A percentile compares a stretch with the other conserved stretches of the same genome.
Evolutionary conservation across 129 eudicot genomes (phyloP).

Genomic region (Lactuca saligna): DNA sequence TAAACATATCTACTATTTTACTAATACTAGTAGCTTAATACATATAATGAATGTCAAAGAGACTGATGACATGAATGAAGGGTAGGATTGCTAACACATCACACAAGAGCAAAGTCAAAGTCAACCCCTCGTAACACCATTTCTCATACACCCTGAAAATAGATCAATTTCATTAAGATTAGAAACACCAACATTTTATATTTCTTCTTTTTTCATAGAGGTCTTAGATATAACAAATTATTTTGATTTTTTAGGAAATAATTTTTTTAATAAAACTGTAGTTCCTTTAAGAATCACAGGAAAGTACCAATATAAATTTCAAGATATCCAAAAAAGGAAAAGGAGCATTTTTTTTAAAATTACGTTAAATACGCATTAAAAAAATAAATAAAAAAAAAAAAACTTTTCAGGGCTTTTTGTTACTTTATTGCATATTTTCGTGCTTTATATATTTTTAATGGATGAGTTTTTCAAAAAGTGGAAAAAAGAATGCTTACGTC

Average conservation of each 20-base stretch:
- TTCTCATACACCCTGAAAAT: conserved; percentile 12
- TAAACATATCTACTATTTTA: conserved; percentile 15
- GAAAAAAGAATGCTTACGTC: conserved; percentile 37
- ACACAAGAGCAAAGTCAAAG: conserved; percentile 18
- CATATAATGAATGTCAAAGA: conserved; percentile 21
- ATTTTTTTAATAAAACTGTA: too few relatives aligned
- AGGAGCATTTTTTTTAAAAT: too few relatives aligned
- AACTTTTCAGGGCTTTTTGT: too few relatives aligned
- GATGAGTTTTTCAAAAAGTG: conserved; percentile 1
- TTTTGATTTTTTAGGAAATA: too few relatives aligned
- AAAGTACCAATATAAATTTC: too few relatives aligned
- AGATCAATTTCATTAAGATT: background rate
- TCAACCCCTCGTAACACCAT: conserved; percentile 4
- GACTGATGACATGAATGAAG: conserved; percentile 32
- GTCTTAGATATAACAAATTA: background rate
- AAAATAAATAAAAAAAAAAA: too few relatives aligned
- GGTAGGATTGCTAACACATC: conserved; percentile 5
- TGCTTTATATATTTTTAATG: background rate
- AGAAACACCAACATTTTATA: background rate
- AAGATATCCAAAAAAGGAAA: too few relatives aligned
- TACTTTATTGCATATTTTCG: background rate
- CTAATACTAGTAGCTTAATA: conserved; percentile 14
- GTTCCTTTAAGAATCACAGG: too few relatives aligned
- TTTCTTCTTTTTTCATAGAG: background rate
- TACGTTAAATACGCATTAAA: too few relatives aligned